A percentile compares a stretch with the other conserved stretches of the same genome.
Evolutionary conservation across 2,329 filamentous ascomycete species (phyloP).

Genomic region (Xylariomycetidae sp.): DNA sequence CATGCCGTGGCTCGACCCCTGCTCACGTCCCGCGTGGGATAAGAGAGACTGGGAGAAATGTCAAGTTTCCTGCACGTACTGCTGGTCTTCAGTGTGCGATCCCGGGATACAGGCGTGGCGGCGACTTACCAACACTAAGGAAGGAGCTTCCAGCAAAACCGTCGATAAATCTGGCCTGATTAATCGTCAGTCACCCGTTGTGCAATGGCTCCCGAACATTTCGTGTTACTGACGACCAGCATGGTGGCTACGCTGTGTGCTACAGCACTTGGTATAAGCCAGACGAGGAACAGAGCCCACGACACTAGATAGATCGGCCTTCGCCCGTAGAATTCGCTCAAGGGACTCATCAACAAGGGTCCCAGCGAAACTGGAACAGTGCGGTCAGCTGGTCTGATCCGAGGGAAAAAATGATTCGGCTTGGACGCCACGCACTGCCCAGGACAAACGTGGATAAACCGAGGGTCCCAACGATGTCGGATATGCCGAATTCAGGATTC

Average conservation of each 20-base stretch:
- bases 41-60: too few species aligned
- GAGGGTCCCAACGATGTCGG: conserved; percentile 68
- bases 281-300: conserved; percentile 71
- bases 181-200: not conserved
- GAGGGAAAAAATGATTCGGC: too few species aligned
- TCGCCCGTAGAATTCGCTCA: conserved; percentile 77
- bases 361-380: conserved; percentile 44
- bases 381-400: too few species aligned
- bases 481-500: conserved; percentile 67
- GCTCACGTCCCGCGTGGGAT: too few species aligned
- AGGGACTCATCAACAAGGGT: conserved; percentile 57
- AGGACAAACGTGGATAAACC: conserved; percentile 81
- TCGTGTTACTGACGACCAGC: conserved; percentile 45
- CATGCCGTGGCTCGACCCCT: too few species aligned
- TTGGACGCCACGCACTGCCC: conserved; percentile 57
- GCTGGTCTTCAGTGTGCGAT: too few species aligned
- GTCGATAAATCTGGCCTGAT: conserved; percentile 64
- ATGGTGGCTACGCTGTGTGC: conserved; percentile 79
- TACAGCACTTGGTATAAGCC: conserved; percentile 76
- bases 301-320: conserved; percentile 74
- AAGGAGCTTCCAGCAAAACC: conserved; percentile 68
- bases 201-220: not conserved
- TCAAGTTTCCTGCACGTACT: too few species aligned
- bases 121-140: conserved; percentile 64
- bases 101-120: too few species aligned